phyloP scores from a whole-genome alignment of 176 grass and related monocot genomes.

The Urochloa ruziziensis region DNA sequence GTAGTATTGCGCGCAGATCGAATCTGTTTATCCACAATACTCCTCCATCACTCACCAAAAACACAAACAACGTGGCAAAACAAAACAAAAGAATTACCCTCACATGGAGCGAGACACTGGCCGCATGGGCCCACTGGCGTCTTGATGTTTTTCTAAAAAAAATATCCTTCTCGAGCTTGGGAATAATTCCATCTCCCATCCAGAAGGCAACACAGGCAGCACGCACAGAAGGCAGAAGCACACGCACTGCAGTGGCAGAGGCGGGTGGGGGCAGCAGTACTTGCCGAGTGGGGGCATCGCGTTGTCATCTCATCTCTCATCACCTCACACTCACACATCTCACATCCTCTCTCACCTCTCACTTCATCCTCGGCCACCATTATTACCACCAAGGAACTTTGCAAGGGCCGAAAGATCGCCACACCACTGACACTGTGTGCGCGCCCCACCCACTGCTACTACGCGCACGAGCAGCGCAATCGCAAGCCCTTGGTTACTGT shows the following conservation, averaged over 20 bases:
- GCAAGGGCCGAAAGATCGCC: background rate
- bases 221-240: background rate
- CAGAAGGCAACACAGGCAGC: background rate
- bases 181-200: conserved; percentile 13
- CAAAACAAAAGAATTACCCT: background rate
- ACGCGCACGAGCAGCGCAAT: background rate
- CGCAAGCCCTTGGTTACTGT: background rate
- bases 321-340: too few relatives aligned
- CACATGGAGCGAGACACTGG: background rate
- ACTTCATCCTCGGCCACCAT: background rate
- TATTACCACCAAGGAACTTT: conserved; percentile 17
- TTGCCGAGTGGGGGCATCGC: conserved; percentile 13
- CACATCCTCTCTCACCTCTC: background rate
- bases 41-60: background rate
- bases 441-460: background rate
- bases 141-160: too few relatives aligned
- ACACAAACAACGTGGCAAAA: background rate
- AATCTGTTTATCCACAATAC: background rate
- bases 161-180: background rate
- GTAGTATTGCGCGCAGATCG: background rate
- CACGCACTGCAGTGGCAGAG: background rate
- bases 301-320: conserved; percentile 30
- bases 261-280: conserved; percentile 8
- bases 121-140: background rate
- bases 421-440: background rate